Conservation (phyloP, 2,329 filamentous ascomycete genomes). For the Nemania serpens region DNA sequence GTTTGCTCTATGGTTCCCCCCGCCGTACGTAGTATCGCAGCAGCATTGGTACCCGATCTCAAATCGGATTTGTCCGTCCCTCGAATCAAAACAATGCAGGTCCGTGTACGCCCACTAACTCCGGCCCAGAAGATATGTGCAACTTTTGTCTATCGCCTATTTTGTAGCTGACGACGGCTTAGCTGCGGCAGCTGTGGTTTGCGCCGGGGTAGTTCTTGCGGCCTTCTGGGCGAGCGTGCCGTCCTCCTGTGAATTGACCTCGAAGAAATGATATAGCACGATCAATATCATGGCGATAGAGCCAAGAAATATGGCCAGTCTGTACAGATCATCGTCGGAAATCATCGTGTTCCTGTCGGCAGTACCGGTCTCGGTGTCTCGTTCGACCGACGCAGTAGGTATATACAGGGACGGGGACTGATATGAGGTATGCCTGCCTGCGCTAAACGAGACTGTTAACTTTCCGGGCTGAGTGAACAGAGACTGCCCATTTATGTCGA, state of each 20-base stretch:
- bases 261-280: conserved; percentile 93
- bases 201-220: conserved; percentile 37
- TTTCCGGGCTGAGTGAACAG: background rate
- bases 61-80: background rate
- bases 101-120: conserved; percentile 20
- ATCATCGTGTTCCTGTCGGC: conserved; percentile 71
- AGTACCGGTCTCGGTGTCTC: conserved; percentile 5
- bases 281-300: conserved; percentile 89
- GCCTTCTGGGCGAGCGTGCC: conserved; percentile 36
- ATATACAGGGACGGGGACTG: conserved; percentile 26
- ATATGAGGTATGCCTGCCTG: background rate
- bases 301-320: conserved; percentile 90
- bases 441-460: conserved; percentile 3
- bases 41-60: background rate
- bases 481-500: background rate
- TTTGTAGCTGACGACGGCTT: conserved; percentile 34
- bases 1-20: background rate
- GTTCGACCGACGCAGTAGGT: conserved; percentile 24
- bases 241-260: conserved; percentile 74
- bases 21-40: background rate
- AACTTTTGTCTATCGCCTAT: conserved; percentile 14
- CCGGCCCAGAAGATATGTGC: background rate
- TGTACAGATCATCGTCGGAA: conserved; percentile 88
- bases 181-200: conserved; percentile 31
- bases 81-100: conserved; percentile 4